Conservation (phyloP, 768 basidiomycete genomes). For the Rhodotorula paludigena region DNA sequence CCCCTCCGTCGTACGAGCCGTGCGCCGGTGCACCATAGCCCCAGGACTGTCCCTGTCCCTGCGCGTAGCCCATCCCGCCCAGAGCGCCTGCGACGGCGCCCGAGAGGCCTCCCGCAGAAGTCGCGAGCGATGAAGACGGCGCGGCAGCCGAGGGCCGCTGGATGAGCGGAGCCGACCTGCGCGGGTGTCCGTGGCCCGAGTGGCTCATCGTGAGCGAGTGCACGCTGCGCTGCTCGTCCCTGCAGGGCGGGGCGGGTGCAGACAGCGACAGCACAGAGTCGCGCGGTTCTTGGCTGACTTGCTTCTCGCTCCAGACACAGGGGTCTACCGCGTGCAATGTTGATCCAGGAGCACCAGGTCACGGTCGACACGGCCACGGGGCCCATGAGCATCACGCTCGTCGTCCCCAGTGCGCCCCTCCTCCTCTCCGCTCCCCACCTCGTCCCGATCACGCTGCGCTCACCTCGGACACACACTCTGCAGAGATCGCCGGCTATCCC, state of each 20-base stretch:
- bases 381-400: constrained; percentile 47
- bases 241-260: no score
- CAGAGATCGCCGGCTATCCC: constrained; percentile 48
- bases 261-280: no score
- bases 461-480: not conserved
- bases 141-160: not conserved
- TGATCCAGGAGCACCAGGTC: constrained; percentile 47
- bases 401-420: constrained; percentile 42
- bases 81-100: constrained; percentile 29
- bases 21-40: no score
- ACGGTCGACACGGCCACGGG: constrained; percentile 46
- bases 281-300: no score
- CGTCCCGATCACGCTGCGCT: not conserved
- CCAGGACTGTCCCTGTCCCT: no score
- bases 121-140: not conserved
- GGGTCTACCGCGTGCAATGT: no score
- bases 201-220: constrained; percentile 4
- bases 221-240: no score
- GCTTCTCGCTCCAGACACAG: no score
- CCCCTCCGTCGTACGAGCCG: not conserved
- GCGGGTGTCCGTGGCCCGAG: not conserved
- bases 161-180: constrained; percentile 16
- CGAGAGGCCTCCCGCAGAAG: not conserved
- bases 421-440: not conserved
- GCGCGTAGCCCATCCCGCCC: constrained; percentile 16